A percentile compares a stretch with the other conserved stretches of the same genome.
phyloP scores from a whole-genome alignment of 1,284 basidiomycete genomes.

The Afroboletus lepidellus region DNA sequence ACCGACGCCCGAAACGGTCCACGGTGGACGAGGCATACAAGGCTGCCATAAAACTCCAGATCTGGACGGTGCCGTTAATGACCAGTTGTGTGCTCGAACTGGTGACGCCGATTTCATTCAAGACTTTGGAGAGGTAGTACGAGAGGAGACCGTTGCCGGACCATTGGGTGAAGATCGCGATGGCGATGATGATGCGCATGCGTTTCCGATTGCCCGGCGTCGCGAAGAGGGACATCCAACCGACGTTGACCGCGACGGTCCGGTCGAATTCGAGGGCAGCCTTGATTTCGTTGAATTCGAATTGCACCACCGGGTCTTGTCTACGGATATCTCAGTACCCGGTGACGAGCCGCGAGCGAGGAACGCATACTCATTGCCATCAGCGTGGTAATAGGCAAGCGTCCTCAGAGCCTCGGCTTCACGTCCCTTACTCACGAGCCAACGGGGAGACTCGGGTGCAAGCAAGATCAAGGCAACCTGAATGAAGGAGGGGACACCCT shows the following conservation, averaged over 20 bases:
- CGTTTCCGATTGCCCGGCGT: constrained; percentile 67
- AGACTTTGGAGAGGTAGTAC: constrained; percentile 73
- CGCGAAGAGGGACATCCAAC: constrained; percentile 58
- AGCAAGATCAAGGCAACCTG: constrained; percentile 62
- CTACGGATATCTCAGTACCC: constrained; percentile 32
- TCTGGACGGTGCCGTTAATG: constrained; percentile 73
- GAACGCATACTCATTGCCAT: constrained; percentile 50
- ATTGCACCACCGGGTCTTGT: constrained; percentile 66
- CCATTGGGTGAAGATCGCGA: constrained; percentile 76
- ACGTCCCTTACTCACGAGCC: constrained; percentile 62
- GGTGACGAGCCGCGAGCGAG: background rate
- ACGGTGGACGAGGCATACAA: constrained; percentile 55
- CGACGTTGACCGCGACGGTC: constrained; percentile 51
- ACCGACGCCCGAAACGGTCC: constrained; percentile 59
- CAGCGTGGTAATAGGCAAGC: constrained; percentile 74
- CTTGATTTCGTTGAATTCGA: constrained; percentile 77
- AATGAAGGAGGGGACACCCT: constrained; percentile 59
- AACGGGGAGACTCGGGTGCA: constrained; percentile 72
- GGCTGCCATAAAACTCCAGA: constrained; percentile 73
- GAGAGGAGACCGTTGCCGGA: constrained; percentile 75
- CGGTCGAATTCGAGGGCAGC: constrained; percentile 66
- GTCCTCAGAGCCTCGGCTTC: constrained; percentile 58
- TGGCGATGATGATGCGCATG: constrained; percentile 64
- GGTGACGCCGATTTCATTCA: constrained; percentile 72
- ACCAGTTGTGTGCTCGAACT: constrained; percentile 58